phyloP scores from a whole-genome alignment of 139 green algal species.

The Tetraselmis striata region DNA sequence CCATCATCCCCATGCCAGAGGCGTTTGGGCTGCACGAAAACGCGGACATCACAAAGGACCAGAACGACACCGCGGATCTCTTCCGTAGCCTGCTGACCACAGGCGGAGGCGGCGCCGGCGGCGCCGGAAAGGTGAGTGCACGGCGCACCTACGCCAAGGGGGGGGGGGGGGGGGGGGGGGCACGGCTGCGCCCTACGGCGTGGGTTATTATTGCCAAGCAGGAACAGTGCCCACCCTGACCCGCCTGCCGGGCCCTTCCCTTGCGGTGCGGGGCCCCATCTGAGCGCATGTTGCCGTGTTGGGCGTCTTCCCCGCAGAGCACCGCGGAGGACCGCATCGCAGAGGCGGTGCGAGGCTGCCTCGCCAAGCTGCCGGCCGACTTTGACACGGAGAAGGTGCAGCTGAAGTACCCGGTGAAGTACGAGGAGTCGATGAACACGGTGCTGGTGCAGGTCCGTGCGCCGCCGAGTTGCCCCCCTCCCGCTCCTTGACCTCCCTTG shows the following conservation, averaged over 20 bases:
- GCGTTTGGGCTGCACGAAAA: conserved; percentile 68
- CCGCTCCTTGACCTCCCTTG: too few relatives aligned
- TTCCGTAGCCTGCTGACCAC: conserved; percentile 50
- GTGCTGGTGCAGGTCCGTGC: conserved; percentile 27
- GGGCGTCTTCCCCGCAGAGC: not conserved
- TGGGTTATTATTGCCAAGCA: too few relatives aligned
- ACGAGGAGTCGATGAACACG: conserved; percentile 63
- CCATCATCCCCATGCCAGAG: conserved; percentile 48
- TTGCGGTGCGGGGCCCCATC: too few relatives aligned
- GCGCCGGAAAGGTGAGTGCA: conserved; percentile 9
- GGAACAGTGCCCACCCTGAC: too few relatives aligned
- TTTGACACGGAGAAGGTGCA: conserved; percentile 60
- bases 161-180: too few relatives aligned
- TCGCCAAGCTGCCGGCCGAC: conserved; percentile 45
- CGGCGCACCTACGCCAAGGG: too few relatives aligned
- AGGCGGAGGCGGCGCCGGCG: conserved; percentile 28
- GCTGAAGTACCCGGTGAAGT: conserved; percentile 34
- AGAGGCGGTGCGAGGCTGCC: conserved; percentile 34
- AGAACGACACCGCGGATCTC: conserved; percentile 55
- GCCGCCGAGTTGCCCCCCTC: too few relatives aligned
- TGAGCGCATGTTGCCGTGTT: not conserved
- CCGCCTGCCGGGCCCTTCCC: too few relatives aligned
- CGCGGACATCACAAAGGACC: conserved; percentile 65
- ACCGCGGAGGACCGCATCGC: conserved; percentile 33
- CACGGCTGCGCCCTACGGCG: conserved; percentile 6